These are phyloP conservation scores for Orbilia oligospora DNA, from an alignment of 2,329 filamentous ascomycete species.

Conservation along the genomic window DNA sequence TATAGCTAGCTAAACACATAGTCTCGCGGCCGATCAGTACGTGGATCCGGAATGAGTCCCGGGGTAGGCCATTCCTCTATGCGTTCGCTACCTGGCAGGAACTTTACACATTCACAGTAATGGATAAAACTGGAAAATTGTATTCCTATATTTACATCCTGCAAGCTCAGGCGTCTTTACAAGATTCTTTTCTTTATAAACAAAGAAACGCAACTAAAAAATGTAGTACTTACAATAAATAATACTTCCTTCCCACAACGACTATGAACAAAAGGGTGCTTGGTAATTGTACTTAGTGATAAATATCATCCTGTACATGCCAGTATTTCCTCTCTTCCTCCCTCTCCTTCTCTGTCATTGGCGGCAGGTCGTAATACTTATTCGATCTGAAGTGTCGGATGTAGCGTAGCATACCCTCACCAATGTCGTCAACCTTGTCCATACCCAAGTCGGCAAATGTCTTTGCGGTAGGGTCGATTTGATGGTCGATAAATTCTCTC, in stretches of 20 bases:
- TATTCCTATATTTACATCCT: conserved; percentile 58
- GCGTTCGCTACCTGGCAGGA: background rate
- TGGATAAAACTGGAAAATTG: conserved; percentile 2
- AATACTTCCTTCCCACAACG: conserved; percentile 4
- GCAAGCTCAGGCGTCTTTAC: conserved; percentile 24
- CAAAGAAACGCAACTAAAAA: conserved; percentile 34
- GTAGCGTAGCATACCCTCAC: conserved; percentile 91
- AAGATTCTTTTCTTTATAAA: conserved; percentile 38
- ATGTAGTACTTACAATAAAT: conserved; percentile 53
- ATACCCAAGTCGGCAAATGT: conserved; percentile 95
- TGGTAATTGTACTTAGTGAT: conserved; percentile 28
- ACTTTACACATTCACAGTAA: background rate
- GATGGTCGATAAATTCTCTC: conserved; percentile 91
- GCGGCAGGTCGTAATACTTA: conserved; percentile 91
- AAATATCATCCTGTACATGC: conserved; percentile 84
- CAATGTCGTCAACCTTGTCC: conserved; percentile 83
- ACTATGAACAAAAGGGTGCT: conserved; percentile 25
- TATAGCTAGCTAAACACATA: conserved; percentile 56
- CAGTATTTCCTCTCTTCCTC: conserved; percentile 96
- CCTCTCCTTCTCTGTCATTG: conserved; percentile 94
- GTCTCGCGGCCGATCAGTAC: background rate
- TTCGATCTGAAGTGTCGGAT: conserved; percentile 79
- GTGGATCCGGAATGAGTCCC: background rate
- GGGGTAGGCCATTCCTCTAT: background rate
- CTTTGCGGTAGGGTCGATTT: conserved; percentile 90